Evolutionary conservation across 208 protist genomes (phyloP), one percentile per base, ranked within the genome.

Genomic region (Tetramitus jugosus): DNA sequence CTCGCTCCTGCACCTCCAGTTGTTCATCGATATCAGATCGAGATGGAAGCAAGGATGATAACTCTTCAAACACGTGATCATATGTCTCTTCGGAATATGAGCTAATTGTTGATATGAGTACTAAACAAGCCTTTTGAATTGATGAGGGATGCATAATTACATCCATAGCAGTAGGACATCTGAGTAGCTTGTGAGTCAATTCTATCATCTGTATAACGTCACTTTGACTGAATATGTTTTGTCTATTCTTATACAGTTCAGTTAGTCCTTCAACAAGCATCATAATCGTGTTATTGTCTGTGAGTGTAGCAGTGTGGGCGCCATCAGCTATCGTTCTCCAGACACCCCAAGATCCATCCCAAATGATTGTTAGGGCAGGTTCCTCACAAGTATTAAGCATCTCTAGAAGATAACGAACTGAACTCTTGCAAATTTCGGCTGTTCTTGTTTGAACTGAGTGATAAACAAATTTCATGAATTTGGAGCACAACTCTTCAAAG

Each of bases 81-180:
- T n/a, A n/a, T n/a, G n/a, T n/a, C n/a, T n/a, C n/a, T n/a, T n/a
- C n/a, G n/a, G n/a, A n/a, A n/a, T n/a, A n/a, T n/a, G n/a, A n/a
- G n/a, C n/a, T n/a, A n/a, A n/a, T n/a, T n/a, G n/a, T n/a, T n/a
- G n/a, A n/a, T n/a, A n/a, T n/a, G 8, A 74, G 26, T 35, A 33
- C 67, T 23, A 74, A 31, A 74, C 39, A 53, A 37, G 42, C 20
- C 37, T 39, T 53, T 74, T 74, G 67, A 52, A 74, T 39, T 20
- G 13, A 1, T 33, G 42, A 53, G 29, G 67, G 67, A 37, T n/a
- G 37, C 0, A 53, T 39, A n/a, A 74, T 31, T 17, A n/a, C 67
- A 0, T 53, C 37, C 26, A 53, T n/a, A 56, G 42, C 42, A 31
- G 42, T 39, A n/a, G 26, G 39, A 37, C 42, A 52, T 14, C 8